phyloP scores from a whole-genome alignment of 768 basidiomycete species.

The Lactarius hengduanensis region DNA sequence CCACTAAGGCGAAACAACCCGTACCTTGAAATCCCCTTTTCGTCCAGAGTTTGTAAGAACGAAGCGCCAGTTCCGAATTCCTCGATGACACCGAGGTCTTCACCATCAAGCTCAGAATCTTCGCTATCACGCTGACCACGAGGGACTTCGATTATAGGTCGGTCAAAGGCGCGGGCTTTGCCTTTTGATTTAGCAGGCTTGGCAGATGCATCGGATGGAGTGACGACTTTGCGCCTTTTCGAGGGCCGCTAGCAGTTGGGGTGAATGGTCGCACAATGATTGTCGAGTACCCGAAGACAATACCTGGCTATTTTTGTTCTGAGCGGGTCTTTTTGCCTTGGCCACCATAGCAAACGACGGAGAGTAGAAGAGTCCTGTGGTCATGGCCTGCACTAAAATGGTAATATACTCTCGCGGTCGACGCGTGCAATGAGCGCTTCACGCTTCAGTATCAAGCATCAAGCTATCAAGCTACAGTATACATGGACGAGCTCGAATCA shows the following conservation, averaged over 20 bases:
- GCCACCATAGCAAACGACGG: conserved; percentile 32
- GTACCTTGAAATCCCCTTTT: conserved; percentile 77
- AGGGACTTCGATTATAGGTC: conserved; percentile 64
- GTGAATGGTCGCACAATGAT: not conserved
- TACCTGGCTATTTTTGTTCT: conserved; percentile 34
- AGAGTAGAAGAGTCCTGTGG: not conserved
- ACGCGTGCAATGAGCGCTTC: not conserved
- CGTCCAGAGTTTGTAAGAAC: conserved; percentile 74
- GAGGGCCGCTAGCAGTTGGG: conserved; percentile 39
- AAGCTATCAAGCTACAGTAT: conserved; percentile 8
- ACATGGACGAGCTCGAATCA: conserved; percentile 43
- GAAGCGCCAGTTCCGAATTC: conserved; percentile 59
- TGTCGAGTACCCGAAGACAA: not conserved
- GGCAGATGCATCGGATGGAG: conserved; percentile 29
- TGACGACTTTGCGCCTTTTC: conserved; percentile 59
- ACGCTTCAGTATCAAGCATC: not conserved
- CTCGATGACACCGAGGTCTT: conserved; percentile 63
- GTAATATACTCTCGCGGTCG: conserved; percentile 2
- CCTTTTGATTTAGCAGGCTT: conserved; percentile 41
- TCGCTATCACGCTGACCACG: conserved; percentile 47
- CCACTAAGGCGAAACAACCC: conserved; percentile 30
- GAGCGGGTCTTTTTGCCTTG: conserved; percentile 38
- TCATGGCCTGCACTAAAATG: not conserved
- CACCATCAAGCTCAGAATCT: conserved; percentile 54
- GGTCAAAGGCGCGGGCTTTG: conserved; percentile 61